Evolutionary conservation across 306 rosid genomes (phyloP).

Genomic region (Coriaria nepalensis): DNA sequence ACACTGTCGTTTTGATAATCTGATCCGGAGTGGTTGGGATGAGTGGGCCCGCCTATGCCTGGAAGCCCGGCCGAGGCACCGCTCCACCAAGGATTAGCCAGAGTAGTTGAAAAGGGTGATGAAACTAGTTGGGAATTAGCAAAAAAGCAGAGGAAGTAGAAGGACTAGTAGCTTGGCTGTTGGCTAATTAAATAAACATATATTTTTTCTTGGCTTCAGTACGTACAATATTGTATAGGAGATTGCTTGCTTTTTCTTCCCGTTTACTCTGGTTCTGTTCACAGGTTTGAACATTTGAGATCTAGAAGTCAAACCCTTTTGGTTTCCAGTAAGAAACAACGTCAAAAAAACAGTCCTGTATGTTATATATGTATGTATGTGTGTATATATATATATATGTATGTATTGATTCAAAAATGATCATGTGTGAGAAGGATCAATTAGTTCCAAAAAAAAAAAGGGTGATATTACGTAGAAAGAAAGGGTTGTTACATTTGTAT

Average conservation of each 20-base stretch:
- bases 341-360: too few relatives aligned
- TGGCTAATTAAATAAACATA: slow-evolving; percentile 12
- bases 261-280: background rate
- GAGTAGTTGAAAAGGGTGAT: slow-evolving; percentile 13
- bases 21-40: too few relatives aligned
- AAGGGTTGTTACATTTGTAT: too few relatives aligned
- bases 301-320: background rate
- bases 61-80: slow-evolving; percentile 19
- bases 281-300: background rate
- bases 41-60: slow-evolving; percentile 35
- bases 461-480: too few relatives aligned
- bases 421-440: too few relatives aligned
- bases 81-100: slow-evolving; percentile 99
- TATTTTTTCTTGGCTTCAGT: slow-evolving; percentile 26
- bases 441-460: too few relatives aligned
- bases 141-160: background rate
- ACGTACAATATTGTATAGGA: slow-evolving; percentile 10
- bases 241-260: background rate
- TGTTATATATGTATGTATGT: too few relatives aligned
- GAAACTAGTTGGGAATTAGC: background rate
- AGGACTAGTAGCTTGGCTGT: slow-evolving; percentile 29
- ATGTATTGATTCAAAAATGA: too few relatives aligned
- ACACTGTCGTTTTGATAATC: too few relatives aligned
- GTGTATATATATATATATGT: too few relatives aligned
- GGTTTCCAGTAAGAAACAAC: too few relatives aligned